Percentiles rank a stretch among this genome's conserved stretches.
Conservation (phyloP, 2,329 filamentous ascomycete species). For the Xylaria sp. region DNA sequence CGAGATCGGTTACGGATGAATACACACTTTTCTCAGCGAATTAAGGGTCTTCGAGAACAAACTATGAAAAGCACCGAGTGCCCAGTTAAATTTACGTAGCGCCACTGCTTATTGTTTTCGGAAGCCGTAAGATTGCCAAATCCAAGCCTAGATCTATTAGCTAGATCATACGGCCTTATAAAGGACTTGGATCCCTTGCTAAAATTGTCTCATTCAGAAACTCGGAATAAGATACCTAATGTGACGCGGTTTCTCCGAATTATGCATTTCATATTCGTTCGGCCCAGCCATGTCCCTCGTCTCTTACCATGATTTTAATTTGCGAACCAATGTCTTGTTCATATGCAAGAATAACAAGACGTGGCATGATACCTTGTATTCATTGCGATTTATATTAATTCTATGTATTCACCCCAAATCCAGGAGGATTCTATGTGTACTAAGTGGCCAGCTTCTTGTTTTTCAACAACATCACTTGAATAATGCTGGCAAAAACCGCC, state of each 20-base stretch:
- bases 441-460: not conserved
- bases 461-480: conserved; percentile 17
- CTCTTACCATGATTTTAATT: not conserved
- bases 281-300: not conserved
- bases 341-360: not conserved
- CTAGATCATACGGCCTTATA: too few relatives aligned
- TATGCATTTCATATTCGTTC: too few relatives aligned
- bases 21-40: not conserved
- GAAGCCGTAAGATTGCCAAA: not conserved
- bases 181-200: not conserved
- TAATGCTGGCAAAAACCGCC: conserved; percentile 22
- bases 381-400: not conserved
- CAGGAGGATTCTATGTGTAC: not conserved
- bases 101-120: not conserved
- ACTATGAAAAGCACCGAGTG: not conserved
- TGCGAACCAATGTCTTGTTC: too few relatives aligned
- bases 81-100: not conserved
- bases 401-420: not conserved
- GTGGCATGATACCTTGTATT: not conserved
- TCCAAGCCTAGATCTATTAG: not conserved
- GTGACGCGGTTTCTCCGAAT: not conserved
- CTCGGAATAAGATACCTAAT: not conserved
- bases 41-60: not conserved
- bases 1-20: not conserved
- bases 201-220: too few relatives aligned